Base-by-base conservation (phyloP, 768 basidiomycete species). In the Serendipita indica region DNA sequence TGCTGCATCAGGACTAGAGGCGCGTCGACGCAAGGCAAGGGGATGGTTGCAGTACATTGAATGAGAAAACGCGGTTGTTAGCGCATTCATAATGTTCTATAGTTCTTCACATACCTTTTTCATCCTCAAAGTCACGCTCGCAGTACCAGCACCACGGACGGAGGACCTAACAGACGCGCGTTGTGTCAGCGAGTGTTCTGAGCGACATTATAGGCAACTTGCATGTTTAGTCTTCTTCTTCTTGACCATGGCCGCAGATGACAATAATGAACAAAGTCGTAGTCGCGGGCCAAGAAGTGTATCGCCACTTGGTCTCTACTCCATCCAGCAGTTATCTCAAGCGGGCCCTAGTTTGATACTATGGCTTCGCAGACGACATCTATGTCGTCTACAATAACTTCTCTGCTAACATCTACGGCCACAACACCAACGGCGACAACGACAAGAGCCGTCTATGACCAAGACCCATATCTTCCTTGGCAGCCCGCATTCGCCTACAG, bases 71-170 rank as follows among this genome's bases (percentile, higher is more conserved):
- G 14, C 30, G 22, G 18, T 18, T 20, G 46, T 39, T 33, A 28
- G 25, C 49, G 34, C 3, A 27, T 25, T 27, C 57, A 37, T 25
- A 16, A n/a, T 58, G 18, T 20, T 25, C 16, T 20, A 37, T 33
- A 59, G 28, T 33, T 58, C 41, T 46, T 65, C 49, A 72, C 75
- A 18, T 49, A 89, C 93, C 93, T 74, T 97, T 98, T 72, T 97
- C 93, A 79, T 99, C 96, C 72, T 98, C 93, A 66, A 99, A 99
- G 72, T 96, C 94, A 68, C 94, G 82, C 72, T 98, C 93, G 74
- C 92, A 98, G 70, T 98, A 98, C 93, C 93, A 97, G 74, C 93
- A 97, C 91, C 93, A 96, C 14, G 89, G 89, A 3, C 86, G 82
- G 63, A 91, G 79, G 63, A 89, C 71, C 89, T 91, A 61, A 6